These are phyloP conservation scores for Fusarium neocosmosporiellum DNA, from an alignment of 2,329 filamentous ascomycete species.

Conservation along the genomic window DNA sequence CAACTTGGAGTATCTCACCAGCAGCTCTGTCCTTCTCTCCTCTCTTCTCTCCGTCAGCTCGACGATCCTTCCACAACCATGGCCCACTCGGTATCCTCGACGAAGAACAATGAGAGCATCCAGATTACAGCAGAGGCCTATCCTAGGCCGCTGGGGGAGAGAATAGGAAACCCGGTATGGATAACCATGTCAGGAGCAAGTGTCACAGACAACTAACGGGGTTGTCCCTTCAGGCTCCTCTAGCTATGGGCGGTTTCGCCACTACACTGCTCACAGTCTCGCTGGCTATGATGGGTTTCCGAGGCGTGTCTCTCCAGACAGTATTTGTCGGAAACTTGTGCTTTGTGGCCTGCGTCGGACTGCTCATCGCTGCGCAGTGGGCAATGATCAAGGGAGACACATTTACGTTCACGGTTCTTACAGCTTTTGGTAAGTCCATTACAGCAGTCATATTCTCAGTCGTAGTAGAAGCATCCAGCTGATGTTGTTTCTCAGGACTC, in stretches of 20 bases:
- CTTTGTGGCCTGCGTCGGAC: conserved; percentile 40
- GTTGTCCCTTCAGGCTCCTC: conserved; percentile 10
- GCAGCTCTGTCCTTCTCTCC: not conserved
- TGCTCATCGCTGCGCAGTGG: conserved; percentile 45
- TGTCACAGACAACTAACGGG: not conserved
- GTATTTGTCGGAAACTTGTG: conserved; percentile 44
- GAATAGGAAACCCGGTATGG: conserved; percentile 21
- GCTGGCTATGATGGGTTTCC: conserved; percentile 42
- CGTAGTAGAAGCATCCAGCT: not conserved
- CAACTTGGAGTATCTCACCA: not conserved
- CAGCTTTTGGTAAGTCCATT: conserved; percentile 36
- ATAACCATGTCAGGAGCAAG: not conserved
- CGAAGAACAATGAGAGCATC: conserved; percentile 6
- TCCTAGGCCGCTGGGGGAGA: not conserved
- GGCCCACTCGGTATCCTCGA: conserved; percentile 6
- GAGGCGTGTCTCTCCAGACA: conserved; percentile 38
- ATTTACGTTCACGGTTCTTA: conserved; percentile 43
- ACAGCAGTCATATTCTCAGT: not conserved
- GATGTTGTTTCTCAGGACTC: conserved; percentile 19
- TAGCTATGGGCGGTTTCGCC: conserved; percentile 45
- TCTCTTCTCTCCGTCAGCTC: not conserved
- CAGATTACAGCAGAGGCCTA: conserved; percentile 1
- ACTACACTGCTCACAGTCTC: conserved; percentile 41
- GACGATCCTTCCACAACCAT: not conserved
- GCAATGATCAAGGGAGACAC: conserved; percentile 41